These are phyloP conservation scores for Anastatica hierochuntica DNA, from an alignment of 345 rosid genomes.

Conservation along the genomic window DNA sequence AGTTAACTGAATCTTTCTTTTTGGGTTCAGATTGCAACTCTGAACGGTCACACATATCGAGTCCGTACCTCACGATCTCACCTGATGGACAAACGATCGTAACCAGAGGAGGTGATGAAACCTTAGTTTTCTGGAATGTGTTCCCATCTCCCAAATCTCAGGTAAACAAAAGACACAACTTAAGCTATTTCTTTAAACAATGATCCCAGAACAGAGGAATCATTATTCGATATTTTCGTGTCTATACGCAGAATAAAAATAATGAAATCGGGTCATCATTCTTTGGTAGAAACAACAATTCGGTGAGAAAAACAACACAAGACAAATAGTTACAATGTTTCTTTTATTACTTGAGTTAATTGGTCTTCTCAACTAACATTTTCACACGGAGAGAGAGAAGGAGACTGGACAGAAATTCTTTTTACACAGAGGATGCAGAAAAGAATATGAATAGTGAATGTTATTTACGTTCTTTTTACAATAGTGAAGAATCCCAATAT, in stretches of 20 bases:
- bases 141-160: slow-evolving; percentile 90
- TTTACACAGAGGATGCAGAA: too few species aligned
- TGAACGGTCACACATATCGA: slow-evolving; percentile 84
- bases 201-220: too few species aligned
- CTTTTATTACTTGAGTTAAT: too few species aligned
- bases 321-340: too few species aligned
- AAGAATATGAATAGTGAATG: too few species aligned
- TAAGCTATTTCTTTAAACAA: too few species aligned
- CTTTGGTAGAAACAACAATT: slow-evolving; percentile 46
- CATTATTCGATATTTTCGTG: neutral
- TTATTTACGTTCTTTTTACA: too few species aligned
- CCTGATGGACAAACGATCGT: slow-evolving; percentile 99
- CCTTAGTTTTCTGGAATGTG: slow-evolving; percentile 93
- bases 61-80: slow-evolving; percentile 98
- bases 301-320: too few species aligned
- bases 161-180: slow-evolving; percentile 35
- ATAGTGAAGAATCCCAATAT: too few species aligned
- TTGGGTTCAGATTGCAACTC: slow-evolving; percentile 67
- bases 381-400: too few species aligned
- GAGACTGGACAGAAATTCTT: too few species aligned
- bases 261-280: slow-evolving; percentile 79
- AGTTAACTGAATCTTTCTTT: neutral
- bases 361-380: too few species aligned
- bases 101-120: slow-evolving; percentile 98
- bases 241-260: slow-evolving; percentile 52